phyloP scores from a whole-genome alignment of 2,329 filamentous ascomycete genomes.

The Stagonosporopsis rhizophila region DNA sequence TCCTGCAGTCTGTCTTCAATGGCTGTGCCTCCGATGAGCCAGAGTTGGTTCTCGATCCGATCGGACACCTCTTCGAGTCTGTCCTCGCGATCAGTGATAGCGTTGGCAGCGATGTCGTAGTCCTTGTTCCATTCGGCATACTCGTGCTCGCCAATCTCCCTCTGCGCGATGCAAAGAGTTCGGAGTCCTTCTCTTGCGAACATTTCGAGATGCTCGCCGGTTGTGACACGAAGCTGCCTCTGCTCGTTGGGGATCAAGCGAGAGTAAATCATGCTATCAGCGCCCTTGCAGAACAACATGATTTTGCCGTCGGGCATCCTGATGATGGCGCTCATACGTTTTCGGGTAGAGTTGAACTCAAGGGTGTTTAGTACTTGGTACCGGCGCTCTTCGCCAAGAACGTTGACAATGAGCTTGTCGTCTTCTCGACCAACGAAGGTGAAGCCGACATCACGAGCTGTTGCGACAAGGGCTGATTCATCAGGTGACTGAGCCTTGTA shows the following conservation, averaged over 20 bases:
- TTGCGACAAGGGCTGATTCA: slow-evolving; percentile 91
- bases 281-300: slow-evolving; percentile 94
- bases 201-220: slow-evolving; percentile 94
- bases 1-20: slow-evolving; percentile 98
- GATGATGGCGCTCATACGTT: slow-evolving; percentile 97
- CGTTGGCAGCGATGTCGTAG: slow-evolving; percentile 84
- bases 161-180: slow-evolving; percentile 91
- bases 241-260: slow-evolving; percentile 86
- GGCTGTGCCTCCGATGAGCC: slow-evolving; percentile 88
- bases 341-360: slow-evolving; percentile 96
- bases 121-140: slow-evolving; percentile 85
- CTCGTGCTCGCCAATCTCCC: slow-evolving; percentile 79
- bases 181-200: slow-evolving; percentile 95
- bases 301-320: slow-evolving; percentile 92
- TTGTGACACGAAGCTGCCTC: slow-evolving; percentile 78
- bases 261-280: slow-evolving; percentile 96
- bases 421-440: slow-evolving; percentile 82
- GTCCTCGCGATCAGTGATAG: slow-evolving; percentile 86
- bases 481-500: slow-evolving; percentile 99
- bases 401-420: slow-evolving; percentile 84
- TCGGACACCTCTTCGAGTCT: slow-evolving; percentile 91
- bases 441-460: slow-evolving; percentile 93
- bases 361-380: slow-evolving; percentile 93
- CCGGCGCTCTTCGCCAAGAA: slow-evolving; percentile 82
- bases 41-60: slow-evolving; percentile 87